These are phyloP conservation scores for Yamadazyma oceani DNA, from an alignment of 1,139 yeast genomes.

Conservation along the genomic window DNA sequence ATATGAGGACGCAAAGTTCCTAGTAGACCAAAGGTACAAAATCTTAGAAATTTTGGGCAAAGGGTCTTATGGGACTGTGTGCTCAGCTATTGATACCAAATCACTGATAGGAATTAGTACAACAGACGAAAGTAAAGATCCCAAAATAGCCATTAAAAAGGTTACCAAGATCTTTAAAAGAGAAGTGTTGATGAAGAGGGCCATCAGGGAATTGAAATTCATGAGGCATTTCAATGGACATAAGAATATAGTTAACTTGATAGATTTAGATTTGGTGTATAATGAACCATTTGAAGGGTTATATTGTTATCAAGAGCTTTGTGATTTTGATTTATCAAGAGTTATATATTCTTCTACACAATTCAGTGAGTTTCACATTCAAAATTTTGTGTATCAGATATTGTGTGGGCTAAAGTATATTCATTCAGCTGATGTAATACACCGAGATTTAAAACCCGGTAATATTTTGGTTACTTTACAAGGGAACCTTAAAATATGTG, in stretches of 20 bases:
- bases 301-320: constrained; percentile 76
- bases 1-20: constrained; percentile 41
- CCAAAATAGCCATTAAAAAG: constrained; percentile 70
- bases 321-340: constrained; percentile 75
- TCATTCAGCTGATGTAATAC: constrained; percentile 83
- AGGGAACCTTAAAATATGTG: constrained; percentile 78
- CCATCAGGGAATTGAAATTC: constrained; percentile 73
- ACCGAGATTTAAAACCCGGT: constrained; percentile 84
- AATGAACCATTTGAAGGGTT: constrained; percentile 76
- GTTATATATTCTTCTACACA: constrained; percentile 77
- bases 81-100: constrained; percentile 68
- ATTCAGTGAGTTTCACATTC: constrained; percentile 81
- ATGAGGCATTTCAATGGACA: constrained; percentile 84
- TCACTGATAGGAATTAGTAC: constrained; percentile 10
- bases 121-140: constrained; percentile 15
- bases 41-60: constrained; percentile 69
- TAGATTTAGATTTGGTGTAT: constrained; percentile 71
- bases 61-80: constrained; percentile 90
- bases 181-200: constrained; percentile 68
- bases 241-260: constrained; percentile 53
- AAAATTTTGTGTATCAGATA: constrained; percentile 73
- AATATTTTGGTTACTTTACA: constrained; percentile 71
- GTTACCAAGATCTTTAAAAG: constrained; percentile 65
- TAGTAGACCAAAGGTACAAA: constrained; percentile 63
- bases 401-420: constrained; percentile 79